A percentile compares a stretch with the other conserved stretches of the same genome.
Evolutionary conservation across 176 grass and related monocot species (phyloP).

Genomic region (Triticum turgidum): DNA sequence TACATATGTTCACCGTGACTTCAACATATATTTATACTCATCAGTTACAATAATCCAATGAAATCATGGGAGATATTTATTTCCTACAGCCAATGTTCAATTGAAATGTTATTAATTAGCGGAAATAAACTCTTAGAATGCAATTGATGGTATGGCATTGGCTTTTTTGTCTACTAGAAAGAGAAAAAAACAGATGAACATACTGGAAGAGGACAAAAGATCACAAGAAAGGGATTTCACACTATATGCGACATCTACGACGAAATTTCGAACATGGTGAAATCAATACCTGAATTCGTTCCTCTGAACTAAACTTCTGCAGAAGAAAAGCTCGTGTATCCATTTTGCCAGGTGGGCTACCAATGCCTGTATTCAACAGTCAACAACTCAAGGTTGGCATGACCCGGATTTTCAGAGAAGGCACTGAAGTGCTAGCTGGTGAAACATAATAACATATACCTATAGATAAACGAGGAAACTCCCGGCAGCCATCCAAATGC

Average conservation of each 20-base stretch:
- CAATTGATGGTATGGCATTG: not conserved
- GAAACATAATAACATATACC: constrained; percentile 48
- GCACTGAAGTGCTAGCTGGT: constrained; percentile 30
- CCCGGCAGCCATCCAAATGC: constrained; percentile 57
- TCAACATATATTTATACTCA: constrained; percentile 1
- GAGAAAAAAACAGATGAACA: not conserved
- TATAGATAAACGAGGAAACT: constrained; percentile 88
- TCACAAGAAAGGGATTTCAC: not conserved
- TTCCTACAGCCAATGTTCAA: not conserved
- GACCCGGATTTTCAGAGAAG: not conserved
- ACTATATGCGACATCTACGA: not conserved
- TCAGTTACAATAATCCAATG: constrained; percentile 8
- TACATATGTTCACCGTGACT: constrained; percentile 7
- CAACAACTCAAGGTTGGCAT: constrained; percentile 11
- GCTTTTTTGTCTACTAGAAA: not conserved
- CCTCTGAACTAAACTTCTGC: constrained; percentile 84
- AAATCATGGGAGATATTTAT: constrained; percentile 28
- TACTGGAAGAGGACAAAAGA: not conserved
- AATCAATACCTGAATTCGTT: constrained; percentile 69
- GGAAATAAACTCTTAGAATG: not conserved
- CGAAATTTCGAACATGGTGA: constrained; percentile 17
- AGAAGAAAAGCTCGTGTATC: constrained; percentile 90
- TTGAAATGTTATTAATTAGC: not conserved
- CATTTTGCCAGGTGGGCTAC: constrained; percentile 86
- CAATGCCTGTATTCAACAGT: constrained; percentile 75